Evolutionary conservation across 2,329 filamentous ascomycete genomes (phyloP).

Genomic region (Nectriaceae sp.): DNA sequence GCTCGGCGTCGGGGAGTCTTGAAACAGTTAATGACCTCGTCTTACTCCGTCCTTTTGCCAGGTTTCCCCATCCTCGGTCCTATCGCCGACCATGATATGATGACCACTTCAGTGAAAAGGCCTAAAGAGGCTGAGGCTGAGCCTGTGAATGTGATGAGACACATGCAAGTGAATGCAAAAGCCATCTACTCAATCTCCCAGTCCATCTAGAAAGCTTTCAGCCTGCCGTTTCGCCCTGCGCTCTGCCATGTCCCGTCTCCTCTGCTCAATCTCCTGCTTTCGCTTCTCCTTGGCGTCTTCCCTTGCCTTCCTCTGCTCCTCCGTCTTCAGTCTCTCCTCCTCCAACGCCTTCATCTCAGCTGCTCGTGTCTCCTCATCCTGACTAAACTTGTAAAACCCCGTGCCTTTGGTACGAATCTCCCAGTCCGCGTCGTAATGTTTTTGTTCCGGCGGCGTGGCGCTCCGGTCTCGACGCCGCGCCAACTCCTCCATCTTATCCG

Average conservation of each 20-base stretch:
- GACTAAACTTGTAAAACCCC: constrained; percentile 88
- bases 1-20: not conserved
- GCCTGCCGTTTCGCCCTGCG: constrained; percentile 67
- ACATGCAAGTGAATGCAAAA: too few relatives aligned
- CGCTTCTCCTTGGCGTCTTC: constrained; percentile 60
- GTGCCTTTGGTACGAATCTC: constrained; percentile 88
- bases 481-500: constrained; percentile 74
- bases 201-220: constrained; percentile 69
- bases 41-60: too few relatives aligned
- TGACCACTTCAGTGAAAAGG: too few relatives aligned
- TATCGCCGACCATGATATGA: constrained; percentile 1
- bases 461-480: constrained; percentile 77
- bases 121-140: too few relatives aligned
- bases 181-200: constrained; percentile 39
- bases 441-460: constrained; percentile 75
- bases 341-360: constrained; percentile 76
- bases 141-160: too few relatives aligned
- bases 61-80: too few relatives aligned
- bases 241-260: constrained; percentile 63
- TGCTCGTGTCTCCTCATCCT: constrained; percentile 65
- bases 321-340: constrained; percentile 68
- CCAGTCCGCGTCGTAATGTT: constrained; percentile 81
- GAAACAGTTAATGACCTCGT: not conserved
- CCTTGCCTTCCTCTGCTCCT: constrained; percentile 58
- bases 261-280: constrained; percentile 63